phyloP scores from a whole-genome alignment of 2,329 filamentous ascomycete species.

The Lasiodiplodia theobromae region DNA sequence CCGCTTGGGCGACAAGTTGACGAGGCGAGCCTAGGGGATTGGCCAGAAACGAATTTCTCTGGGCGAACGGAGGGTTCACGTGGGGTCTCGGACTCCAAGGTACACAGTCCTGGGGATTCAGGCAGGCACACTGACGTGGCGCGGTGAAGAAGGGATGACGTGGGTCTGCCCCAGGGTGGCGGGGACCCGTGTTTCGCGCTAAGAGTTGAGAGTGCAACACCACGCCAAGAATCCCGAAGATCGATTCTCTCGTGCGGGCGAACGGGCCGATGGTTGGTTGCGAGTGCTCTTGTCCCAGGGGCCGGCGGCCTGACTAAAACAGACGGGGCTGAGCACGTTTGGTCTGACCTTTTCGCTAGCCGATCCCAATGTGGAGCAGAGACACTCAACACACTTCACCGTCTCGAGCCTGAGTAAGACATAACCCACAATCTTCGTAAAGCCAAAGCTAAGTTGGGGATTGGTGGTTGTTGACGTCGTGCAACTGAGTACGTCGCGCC shows the following conservation, averaged over 20 bases:
- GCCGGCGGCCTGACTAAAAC: background rate
- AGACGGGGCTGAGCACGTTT: background rate
- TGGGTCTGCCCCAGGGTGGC: background rate
- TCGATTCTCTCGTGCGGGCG: background rate
- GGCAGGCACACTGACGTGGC: too few relatives aligned
- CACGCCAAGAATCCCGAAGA: constrained; percentile 20
- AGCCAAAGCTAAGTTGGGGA: background rate
- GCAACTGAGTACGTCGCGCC: background rate
- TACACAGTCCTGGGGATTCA: too few relatives aligned
- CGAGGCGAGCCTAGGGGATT: too few relatives aligned
- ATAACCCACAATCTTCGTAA: background rate
- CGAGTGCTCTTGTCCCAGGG: background rate
- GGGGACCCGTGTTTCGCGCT: background rate
- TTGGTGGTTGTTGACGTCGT: background rate
- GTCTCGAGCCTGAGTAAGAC: background rate
- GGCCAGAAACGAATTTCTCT: too few relatives aligned
- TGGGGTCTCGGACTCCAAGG: too few relatives aligned
- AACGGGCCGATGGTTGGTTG: background rate
- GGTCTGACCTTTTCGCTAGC: background rate
- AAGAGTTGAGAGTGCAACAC: constrained; percentile 5
- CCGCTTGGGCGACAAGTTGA: too few relatives aligned
- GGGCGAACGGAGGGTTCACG: too few relatives aligned
- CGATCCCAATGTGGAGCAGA: background rate
- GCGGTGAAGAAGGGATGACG: background rate
- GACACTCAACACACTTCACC: constrained; percentile 7